phyloP scores from a whole-genome alignment of 306 rosid species.

The Gastrolobium bilobum region DNA sequence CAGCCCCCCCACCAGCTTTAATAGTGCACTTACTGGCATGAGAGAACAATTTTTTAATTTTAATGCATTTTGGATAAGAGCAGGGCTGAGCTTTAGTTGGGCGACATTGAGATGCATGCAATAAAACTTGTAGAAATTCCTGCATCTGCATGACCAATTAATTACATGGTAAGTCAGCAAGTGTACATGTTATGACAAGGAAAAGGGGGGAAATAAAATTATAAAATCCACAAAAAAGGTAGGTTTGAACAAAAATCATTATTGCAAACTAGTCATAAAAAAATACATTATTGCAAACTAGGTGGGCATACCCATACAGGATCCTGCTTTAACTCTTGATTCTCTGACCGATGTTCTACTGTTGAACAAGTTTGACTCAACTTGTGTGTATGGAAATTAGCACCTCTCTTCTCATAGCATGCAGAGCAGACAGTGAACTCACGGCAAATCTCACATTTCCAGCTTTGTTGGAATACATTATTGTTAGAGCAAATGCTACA shows the following conservation, averaged over 20 bases:
- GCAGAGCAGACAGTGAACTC: constrained; percentile 54
- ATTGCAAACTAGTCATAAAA: neutral
- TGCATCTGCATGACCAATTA: constrained; percentile 41
- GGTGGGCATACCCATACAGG: constrained; percentile 35
- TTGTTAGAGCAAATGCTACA: constrained; percentile 57
- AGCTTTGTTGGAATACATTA: constrained; percentile 43
- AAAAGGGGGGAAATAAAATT: neutral
- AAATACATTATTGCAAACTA: too few species aligned
- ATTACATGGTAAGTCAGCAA: neutral
- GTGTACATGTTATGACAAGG: constrained; percentile 4
- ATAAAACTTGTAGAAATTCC: constrained; percentile 44
- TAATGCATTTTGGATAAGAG: constrained; percentile 50
- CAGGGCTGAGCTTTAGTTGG: constrained; percentile 49
- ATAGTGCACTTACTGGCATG: constrained; percentile 58
- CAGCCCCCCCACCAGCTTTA: constrained; percentile 53
- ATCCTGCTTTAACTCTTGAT: neutral
- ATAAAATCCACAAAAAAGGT: neutral
- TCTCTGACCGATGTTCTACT: constrained; percentile 3
- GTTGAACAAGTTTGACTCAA: constrained; percentile 48
- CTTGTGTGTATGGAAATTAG: constrained; percentile 55
- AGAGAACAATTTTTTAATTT: constrained; percentile 49
- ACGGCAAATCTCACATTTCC: constrained; percentile 63
- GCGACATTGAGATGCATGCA: constrained; percentile 53
- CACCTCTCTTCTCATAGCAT: constrained; percentile 58
- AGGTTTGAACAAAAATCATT: neutral